Evolutionary conservation across 495 filamentous ascomycete genomes (phyloP).

Genomic region (Thozetella sp.): DNA sequence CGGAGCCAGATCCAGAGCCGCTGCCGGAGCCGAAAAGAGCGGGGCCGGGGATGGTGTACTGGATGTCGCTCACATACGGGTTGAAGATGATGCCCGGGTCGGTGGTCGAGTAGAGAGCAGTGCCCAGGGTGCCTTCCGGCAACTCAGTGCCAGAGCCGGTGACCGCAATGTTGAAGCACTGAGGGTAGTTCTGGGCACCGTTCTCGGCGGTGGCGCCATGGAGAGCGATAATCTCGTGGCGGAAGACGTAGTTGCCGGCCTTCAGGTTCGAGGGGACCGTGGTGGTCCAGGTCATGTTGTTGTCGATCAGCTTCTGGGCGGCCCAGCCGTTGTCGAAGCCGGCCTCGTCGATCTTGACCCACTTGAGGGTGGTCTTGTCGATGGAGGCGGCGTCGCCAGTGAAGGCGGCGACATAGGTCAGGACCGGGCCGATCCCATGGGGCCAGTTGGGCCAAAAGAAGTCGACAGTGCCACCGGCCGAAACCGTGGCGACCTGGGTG

Average conservation of each 20-base stretch:
- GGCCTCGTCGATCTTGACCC: slow-evolving; percentile 68
- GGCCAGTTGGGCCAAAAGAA: slow-evolving; percentile 40
- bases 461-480: slow-evolving; percentile 21
- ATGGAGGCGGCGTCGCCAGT: slow-evolving; percentile 62
- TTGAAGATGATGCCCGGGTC: not conserved
- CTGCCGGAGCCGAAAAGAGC: not conserved
- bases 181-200: slow-evolving; percentile 70
- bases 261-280: slow-evolving; percentile 58
- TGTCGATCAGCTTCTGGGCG: slow-evolving; percentile 45
- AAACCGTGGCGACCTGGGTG: slow-evolving; percentile 23
- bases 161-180: slow-evolving; percentile 68
- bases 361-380: slow-evolving; percentile 62
- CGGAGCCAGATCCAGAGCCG: not conserved
- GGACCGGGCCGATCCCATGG: slow-evolving; percentile 55
- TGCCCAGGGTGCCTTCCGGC: slow-evolving; percentile 11
- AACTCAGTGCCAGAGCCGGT: slow-evolving; percentile 55
- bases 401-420: slow-evolving; percentile 71
- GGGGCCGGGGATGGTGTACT: slow-evolving; percentile 1
- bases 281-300: slow-evolving; percentile 61
- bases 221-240: slow-evolving; percentile 73
- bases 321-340: not conserved
- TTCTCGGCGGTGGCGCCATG: slow-evolving; percentile 55
- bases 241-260: slow-evolving; percentile 67
- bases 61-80: not conserved
- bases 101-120: slow-evolving; percentile 3